Conservation (phyloP, 1,139 yeast species). For the Candida labiduridarum region DNA sequence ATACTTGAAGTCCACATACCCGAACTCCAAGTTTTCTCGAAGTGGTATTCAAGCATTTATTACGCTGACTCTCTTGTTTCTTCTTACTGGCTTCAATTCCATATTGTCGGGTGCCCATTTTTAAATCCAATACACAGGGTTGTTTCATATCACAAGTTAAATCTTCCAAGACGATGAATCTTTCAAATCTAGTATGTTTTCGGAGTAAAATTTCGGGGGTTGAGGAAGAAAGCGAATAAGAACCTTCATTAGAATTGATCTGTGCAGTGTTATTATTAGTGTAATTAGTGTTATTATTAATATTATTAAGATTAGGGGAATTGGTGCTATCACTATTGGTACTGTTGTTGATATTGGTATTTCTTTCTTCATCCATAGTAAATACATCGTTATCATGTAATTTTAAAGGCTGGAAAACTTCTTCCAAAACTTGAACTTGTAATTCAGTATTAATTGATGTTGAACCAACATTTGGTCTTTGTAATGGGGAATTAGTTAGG, state of each 20-base stretch:
- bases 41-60: slow-evolving; percentile 81
- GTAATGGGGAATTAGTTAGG: slow-evolving; percentile 16
- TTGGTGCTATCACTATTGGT: background rate
- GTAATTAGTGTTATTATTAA: background rate
- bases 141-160: slow-evolving; percentile 76
- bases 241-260: background rate
- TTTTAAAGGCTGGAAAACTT: slow-evolving; percentile 36
- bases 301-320: slow-evolving; percentile 4
- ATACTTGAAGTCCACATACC: slow-evolving; percentile 92
- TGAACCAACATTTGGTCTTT: slow-evolving; percentile 25
- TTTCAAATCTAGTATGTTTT: slow-evolving; percentile 61
- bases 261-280: background rate
- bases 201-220: slow-evolving; percentile 20
- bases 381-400: slow-evolving; percentile 27
- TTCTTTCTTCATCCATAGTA: slow-evolving; percentile 37
- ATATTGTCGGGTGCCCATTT: slow-evolving; percentile 98
- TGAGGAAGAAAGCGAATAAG: background rate
- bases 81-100: slow-evolving; percentile 84
- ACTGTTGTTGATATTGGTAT: background rate
- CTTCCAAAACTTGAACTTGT: slow-evolving; percentile 43
- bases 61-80: slow-evolving; percentile 79
- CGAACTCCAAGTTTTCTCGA: slow-evolving; percentile 84
- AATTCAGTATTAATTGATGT: slow-evolving; percentile 42
- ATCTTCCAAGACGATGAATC: slow-evolving; percentile 90
- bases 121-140: slow-evolving; percentile 92